Conservation (phyloP, 2,329 filamentous ascomycete genomes). For the Parascedosporium putredinis region DNA sequence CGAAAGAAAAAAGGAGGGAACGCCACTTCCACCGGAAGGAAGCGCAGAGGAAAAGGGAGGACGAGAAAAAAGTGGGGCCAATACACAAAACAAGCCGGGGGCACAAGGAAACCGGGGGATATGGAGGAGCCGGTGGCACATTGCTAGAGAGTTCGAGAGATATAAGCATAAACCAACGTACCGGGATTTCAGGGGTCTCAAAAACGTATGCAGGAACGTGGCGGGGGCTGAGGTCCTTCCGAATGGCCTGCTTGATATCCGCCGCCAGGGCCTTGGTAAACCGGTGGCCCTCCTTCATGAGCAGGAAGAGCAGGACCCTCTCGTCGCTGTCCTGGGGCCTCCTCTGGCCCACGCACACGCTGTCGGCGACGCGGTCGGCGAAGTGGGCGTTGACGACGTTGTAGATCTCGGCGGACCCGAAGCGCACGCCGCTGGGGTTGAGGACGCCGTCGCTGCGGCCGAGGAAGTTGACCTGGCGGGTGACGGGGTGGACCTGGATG, state of each 20-base stretch:
- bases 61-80: too few relatives aligned
- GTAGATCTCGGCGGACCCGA: slow-evolving; percentile 74
- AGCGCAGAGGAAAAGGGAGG: neutral
- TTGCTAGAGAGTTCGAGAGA: too few relatives aligned
- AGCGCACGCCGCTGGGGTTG: slow-evolving; percentile 69
- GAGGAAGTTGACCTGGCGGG: slow-evolving; percentile 54
- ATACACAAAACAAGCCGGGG: too few relatives aligned
- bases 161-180: too few relatives aligned
- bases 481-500: slow-evolving; percentile 57
- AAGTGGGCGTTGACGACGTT: slow-evolving; percentile 60
- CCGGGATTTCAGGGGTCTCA: slow-evolving; percentile 70
- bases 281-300: slow-evolving; percentile 44
- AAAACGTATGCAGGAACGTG: slow-evolving; percentile 74
- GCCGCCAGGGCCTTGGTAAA: slow-evolving; percentile 46
- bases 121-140: too few relatives aligned
- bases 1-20: neutral
- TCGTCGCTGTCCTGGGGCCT: slow-evolving; percentile 46
- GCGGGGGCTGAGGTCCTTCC: slow-evolving; percentile 54
- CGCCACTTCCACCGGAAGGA: too few relatives aligned
- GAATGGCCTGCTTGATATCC: slow-evolving; percentile 55
- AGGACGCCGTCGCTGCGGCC: slow-evolving; percentile 69
- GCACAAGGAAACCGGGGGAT: too few relatives aligned
- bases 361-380: slow-evolving; percentile 51
- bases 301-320: slow-evolving; percentile 42
- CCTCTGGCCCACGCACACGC: slow-evolving; percentile 71